Conservation (phyloP, 257 asterid genomes). For the Ilex asprella region DNA sequence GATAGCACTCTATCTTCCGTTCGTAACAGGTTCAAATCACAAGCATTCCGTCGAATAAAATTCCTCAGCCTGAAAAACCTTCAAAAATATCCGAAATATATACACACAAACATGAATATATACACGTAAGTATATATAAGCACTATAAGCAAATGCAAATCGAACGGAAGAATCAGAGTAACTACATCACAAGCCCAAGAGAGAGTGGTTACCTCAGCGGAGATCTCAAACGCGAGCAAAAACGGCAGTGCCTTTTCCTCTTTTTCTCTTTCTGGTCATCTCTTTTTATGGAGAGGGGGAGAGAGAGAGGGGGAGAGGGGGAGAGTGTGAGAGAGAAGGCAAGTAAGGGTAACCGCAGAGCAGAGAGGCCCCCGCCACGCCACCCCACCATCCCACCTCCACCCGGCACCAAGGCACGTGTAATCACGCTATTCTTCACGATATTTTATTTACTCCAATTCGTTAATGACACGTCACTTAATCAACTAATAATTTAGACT, state of each 20-base stretch:
- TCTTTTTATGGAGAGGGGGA: neutral
- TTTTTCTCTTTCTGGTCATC: neutral
- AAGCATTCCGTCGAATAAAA: neutral
- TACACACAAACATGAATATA: too few species aligned
- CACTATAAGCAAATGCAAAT: constrained; percentile 12
- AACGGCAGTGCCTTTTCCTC: neutral
- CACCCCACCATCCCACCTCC: too few species aligned
- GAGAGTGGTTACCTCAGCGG: constrained; percentile 22
- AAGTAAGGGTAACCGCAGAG: constrained; percentile 11
- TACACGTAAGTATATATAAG: neutral
- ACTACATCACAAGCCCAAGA: neutral
- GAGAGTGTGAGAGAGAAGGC: neutral
- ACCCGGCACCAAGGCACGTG: too few species aligned
- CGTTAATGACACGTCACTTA: too few species aligned
- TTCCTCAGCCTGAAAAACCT: neutral
- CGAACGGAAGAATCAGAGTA: neutral
- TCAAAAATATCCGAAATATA: neutral
- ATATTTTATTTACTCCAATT: too few species aligned
- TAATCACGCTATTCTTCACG: too few species aligned
- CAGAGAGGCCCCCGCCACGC: neutral
- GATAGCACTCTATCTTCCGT: neutral
- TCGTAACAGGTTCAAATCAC: neutral
- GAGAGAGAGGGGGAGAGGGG: neutral
- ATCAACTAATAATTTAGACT: too few species aligned
- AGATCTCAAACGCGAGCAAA: constrained; percentile 23